These are phyloP conservation scores for Starmerella bacillaris DNA, from an alignment of 805 yeast species.

Conservation along the genomic window DNA sequence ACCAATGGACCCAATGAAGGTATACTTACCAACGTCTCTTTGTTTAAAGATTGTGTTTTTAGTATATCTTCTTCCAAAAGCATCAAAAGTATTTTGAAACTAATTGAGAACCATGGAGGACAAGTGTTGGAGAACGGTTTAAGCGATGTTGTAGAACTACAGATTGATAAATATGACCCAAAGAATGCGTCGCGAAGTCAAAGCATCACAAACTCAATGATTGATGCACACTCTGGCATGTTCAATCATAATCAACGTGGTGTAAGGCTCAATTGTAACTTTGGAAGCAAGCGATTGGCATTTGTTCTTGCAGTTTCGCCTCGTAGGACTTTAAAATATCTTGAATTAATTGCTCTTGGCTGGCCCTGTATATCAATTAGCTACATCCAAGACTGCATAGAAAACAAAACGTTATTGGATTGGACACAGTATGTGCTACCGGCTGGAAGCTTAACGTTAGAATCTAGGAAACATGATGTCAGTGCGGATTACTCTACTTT, in stretches of 20 bases:
- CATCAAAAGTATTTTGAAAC: constrained; percentile 1
- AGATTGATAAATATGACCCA: neutral
- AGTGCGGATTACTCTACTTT: constrained; percentile 17
- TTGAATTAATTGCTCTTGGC: constrained; percentile 60
- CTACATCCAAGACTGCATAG: constrained; percentile 32
- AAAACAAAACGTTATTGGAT: constrained; percentile 18
- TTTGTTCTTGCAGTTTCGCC: constrained; percentile 45
- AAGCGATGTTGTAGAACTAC: constrained; percentile 4
- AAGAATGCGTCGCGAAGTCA: neutral
- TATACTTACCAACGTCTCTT: too few species aligned
- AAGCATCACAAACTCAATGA: too few species aligned
- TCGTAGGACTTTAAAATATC: constrained; percentile 52
- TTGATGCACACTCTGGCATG: too few species aligned
- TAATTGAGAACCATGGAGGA: constrained; percentile 4
- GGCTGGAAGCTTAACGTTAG: constrained; percentile 39
- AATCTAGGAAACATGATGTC: constrained; percentile 10
- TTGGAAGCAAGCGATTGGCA: constrained; percentile 31
- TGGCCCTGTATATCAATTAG: constrained; percentile 55
- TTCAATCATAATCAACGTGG: too few species aligned
- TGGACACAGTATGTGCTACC: constrained; percentile 48
- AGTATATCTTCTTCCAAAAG: constrained; percentile 3
- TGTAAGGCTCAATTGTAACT: constrained; percentile 3
- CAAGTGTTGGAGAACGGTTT: constrained; percentile 3
- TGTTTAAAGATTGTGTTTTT: constrained; percentile 3
- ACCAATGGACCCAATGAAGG: too few species aligned